Conservation (phyloP, 352 stramenopile genomes). For the Saprolegnia diclina region DNA sequence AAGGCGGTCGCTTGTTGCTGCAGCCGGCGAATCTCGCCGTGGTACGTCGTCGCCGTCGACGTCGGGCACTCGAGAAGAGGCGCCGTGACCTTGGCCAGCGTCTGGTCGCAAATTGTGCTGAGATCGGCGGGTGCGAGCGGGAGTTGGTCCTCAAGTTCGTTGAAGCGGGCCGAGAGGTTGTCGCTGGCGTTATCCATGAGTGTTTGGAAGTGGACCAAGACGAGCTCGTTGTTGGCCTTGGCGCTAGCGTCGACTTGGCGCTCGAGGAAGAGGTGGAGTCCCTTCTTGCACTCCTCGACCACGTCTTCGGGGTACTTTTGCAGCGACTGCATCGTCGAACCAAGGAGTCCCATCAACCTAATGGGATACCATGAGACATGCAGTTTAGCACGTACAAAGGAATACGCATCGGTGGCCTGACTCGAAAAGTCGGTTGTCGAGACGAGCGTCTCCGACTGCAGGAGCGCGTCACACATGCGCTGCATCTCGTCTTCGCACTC, state of each 20-base stretch:
- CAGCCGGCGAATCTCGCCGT: slow-evolving; percentile 19
- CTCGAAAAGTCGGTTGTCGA: slow-evolving; percentile 42
- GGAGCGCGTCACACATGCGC: slow-evolving; percentile 54
- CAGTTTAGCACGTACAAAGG: slow-evolving; percentile 47
- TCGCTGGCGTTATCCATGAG: slow-evolving; percentile 14
- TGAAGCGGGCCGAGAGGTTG: not conserved
- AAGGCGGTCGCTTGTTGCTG: slow-evolving; percentile 16
- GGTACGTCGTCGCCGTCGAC: not conserved
- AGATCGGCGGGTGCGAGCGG: slow-evolving; percentile 5
- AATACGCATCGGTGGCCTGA: slow-evolving; percentile 28
- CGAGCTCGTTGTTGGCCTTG: slow-evolving; percentile 26
- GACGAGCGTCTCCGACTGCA: slow-evolving; percentile 49
- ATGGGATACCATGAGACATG: slow-evolving; percentile 27
- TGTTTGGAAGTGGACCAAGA: slow-evolving; percentile 20
- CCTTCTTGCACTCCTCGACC: slow-evolving; percentile 4
- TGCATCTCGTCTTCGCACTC: slow-evolving; percentile 57
- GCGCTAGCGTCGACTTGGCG: slow-evolving; percentile 10
- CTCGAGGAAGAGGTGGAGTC: slow-evolving; percentile 17
- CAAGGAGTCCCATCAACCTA: slow-evolving; percentile 36
- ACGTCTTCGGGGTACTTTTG: slow-evolving; percentile 41
- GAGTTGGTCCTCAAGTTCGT: slow-evolving; percentile 5
- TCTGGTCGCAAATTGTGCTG: not conserved
- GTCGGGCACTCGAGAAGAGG: slow-evolving; percentile 21
- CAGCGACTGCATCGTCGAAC: slow-evolving; percentile 49
- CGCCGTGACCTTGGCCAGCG: not conserved